These are phyloP conservation scores for Setaria italica DNA, from an alignment of 202 grass and related monocot genomes.

Conservation along the genomic window DNA sequence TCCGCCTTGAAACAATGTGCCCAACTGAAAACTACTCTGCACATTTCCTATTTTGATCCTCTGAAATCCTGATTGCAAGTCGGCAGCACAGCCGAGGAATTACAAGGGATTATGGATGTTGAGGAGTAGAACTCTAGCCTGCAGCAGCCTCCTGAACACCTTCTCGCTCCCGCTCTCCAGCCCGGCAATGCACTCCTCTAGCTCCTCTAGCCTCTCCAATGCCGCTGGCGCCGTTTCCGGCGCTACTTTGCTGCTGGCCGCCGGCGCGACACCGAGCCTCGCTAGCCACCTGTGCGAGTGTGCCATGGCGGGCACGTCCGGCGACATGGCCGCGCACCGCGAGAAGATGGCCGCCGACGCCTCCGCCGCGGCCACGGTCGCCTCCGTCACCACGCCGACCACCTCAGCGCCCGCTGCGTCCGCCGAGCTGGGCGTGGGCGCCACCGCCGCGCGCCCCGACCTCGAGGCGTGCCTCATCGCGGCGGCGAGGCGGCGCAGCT, in stretches of 20 bases:
- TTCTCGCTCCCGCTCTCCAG: conserved; percentile 65
- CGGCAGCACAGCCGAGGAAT: background rate
- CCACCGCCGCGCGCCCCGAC: background rate
- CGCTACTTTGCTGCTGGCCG: conserved; percentile 26
- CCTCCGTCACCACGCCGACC: conserved; percentile 36
- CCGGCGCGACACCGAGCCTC: conserved; percentile 15
- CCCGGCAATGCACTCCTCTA: conserved; percentile 50
- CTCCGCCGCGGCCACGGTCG: conserved; percentile 43
- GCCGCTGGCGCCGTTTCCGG: conserved; percentile 34
- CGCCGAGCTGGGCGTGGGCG: no score
- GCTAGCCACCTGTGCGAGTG: conserved; percentile 41
- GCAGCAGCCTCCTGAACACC: conserved; percentile 70
- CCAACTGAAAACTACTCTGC: background rate
- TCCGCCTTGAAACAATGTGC: no score
- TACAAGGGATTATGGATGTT: conserved; percentile 68
- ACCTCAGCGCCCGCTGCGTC: conserved; percentile 20
- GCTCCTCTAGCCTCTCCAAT: conserved; percentile 55
- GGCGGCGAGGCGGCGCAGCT: conserved; percentile 53
- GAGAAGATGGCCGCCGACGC: conserved; percentile 56
- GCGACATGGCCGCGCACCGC: conserved; percentile 43
- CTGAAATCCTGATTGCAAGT: background rate
- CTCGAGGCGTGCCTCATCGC: conserved; percentile 38
- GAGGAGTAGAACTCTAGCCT: conserved; percentile 61
- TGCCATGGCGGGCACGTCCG: background rate
- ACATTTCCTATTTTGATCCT: conserved; percentile 11